Conservation (phyloP, 148 eudicot genomes). For the Amaranthus palmeri region DNA sequence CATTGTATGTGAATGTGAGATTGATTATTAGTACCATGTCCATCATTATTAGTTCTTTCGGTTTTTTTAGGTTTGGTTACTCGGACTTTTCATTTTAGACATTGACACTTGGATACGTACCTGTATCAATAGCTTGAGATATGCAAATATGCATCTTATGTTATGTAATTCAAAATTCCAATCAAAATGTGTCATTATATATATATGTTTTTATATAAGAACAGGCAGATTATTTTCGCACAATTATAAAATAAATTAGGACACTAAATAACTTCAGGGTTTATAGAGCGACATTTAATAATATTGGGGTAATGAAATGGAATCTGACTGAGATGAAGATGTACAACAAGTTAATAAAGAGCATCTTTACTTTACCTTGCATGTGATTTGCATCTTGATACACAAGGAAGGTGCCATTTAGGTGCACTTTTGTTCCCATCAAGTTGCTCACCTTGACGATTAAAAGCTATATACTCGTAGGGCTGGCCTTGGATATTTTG, state of each 20-base stretch:
- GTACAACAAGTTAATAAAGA: no score
- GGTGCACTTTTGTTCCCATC: slow-evolving; percentile 3
- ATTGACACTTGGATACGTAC: background rate
- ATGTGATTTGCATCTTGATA: slow-evolving; percentile 4
- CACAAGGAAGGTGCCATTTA: slow-evolving; percentile 5
- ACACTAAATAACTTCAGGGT: no score
- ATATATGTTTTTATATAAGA: no score
- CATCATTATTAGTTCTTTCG: background rate
- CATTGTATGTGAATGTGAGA: slow-evolving; percentile 29
- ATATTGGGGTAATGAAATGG: no score
- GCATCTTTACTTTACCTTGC: background rate
- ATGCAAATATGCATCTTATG: background rate
- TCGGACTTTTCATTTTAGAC: no score
- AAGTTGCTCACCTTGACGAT: slow-evolving; percentile 1
- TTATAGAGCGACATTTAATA: no score
- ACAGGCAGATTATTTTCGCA: no score
- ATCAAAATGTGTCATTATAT: no score
- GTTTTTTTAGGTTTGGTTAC: background rate
- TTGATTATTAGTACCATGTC: background rate
- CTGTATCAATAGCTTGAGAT: background rate
- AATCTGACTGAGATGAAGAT: no score
- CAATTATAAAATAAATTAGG: no score
- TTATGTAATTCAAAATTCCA: no score
- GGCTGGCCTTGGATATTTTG: no score
- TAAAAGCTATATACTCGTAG: background rate